Evolutionary conservation across 164 flowering plant genomes (phyloP).

Genomic region (Kalanchoe fedtschenkoi): DNA sequence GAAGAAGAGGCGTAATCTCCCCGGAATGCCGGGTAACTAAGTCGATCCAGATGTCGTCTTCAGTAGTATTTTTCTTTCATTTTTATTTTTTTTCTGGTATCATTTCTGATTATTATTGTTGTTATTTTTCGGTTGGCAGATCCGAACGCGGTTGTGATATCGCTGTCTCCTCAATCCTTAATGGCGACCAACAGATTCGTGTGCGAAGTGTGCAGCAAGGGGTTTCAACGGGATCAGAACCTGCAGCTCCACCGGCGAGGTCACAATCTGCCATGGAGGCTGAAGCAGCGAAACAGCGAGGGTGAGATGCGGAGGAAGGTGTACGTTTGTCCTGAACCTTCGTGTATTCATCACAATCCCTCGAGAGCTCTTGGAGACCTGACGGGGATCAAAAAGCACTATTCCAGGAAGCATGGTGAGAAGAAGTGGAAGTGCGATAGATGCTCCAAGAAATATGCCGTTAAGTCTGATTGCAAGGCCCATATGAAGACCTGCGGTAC

Average conservation of each 20-base stretch:
- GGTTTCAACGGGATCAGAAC: conserved; percentile 6
- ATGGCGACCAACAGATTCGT: conserved; percentile 1
- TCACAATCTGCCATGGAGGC: conserved; percentile 2
- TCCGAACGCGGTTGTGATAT: not conserved
- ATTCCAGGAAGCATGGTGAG: conserved; percentile 81
- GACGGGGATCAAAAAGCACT: conserved; percentile 84
- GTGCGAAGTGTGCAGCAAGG: conserved; percentile 4
- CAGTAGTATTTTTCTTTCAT: no score
- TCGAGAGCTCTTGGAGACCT: conserved; percentile 74
- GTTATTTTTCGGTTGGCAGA: not conserved
- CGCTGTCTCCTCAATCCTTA: not conserved
- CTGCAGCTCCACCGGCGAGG: conserved; percentile 1
- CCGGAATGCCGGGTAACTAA: conserved; percentile 6
- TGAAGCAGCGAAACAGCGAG: not conserved
- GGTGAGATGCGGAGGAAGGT: conserved; percentile 31
- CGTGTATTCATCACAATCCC: conserved; percentile 75
- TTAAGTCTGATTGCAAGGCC: conserved; percentile 88
- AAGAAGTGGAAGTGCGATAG: conserved; percentile 89
- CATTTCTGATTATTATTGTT: not conserved
- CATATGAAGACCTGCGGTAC: conserved; percentile 84
- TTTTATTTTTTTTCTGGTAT: not conserved
- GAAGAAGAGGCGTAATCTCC: conserved; percentile 6
- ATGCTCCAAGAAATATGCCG: conserved; percentile 83
- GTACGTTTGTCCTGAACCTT: conserved; percentile 66
- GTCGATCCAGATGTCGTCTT: not conserved